Evolutionary conservation across 768 basidiomycete species (phyloP).

Genomic region (Serpula lacrymans): DNA sequence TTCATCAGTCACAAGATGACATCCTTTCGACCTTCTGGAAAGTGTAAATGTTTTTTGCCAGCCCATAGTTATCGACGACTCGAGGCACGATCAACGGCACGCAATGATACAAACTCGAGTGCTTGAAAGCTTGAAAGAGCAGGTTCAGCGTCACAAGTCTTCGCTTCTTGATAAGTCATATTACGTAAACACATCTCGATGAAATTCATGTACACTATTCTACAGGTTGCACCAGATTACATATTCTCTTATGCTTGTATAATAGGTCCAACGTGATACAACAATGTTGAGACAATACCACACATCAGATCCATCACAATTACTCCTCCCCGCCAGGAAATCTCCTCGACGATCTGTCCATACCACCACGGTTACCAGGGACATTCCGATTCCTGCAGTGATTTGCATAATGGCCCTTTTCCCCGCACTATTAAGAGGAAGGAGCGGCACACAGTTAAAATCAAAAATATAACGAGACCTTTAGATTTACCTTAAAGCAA

Average conservation of each 20-base stretch:
- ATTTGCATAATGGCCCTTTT: slow-evolving; percentile 94
- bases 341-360: slow-evolving; percentile 49
- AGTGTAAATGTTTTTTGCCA: slow-evolving; percentile 88
- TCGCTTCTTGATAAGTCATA: too few relatives aligned
- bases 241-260: too few relatives aligned
- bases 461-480: slow-evolving; percentile 3
- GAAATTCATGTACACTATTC: too few relatives aligned
- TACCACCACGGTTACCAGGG: slow-evolving; percentile 86
- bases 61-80: slow-evolving; percentile 58
- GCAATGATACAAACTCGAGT: too few relatives aligned
- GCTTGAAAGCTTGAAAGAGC: too few relatives aligned
- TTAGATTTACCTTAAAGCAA: slow-evolving; percentile 72
- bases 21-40: slow-evolving; percentile 52
- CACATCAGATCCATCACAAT: slow-evolving; percentile 3
- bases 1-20: slow-evolving; percentile 82
- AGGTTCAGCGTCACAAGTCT: too few relatives aligned
- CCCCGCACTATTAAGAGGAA: slow-evolving; percentile 60
- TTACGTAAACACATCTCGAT: too few relatives aligned
- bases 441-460: slow-evolving; percentile 2
- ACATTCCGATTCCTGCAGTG: slow-evolving; percentile 89
- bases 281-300: background rate
- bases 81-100: too few relatives aligned
- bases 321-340: slow-evolving; percentile 27
- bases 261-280: background rate
- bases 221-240: too few relatives aligned